Percentiles rank a stretch among this genome's conserved stretches.
Evolutionary conservation across 2,329 filamentous ascomycete species (phyloP).

Genomic region (Hymenoscyphus salicellus): DNA sequence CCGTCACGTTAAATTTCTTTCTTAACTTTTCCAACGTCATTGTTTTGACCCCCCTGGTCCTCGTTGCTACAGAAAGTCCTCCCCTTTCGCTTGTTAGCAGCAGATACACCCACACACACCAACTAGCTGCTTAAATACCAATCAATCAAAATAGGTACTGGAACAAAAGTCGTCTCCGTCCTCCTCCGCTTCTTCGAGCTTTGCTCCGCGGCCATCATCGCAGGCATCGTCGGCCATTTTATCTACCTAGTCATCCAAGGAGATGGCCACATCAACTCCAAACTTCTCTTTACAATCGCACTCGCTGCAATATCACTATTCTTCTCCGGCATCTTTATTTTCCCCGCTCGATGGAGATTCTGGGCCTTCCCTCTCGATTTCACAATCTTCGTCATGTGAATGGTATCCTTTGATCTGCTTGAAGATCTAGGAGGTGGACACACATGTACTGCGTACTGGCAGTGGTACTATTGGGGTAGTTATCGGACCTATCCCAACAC

Average conservation of each 20-base stretch:
- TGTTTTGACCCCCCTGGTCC: not conserved
- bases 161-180: not conserved
- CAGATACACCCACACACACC: not conserved
- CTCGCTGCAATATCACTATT: constrained; percentile 10
- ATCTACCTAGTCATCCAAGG: not conserved
- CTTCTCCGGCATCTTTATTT: constrained; percentile 5
- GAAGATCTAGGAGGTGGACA: constrained; percentile 4
- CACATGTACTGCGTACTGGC: constrained; percentile 5
- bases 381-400: constrained; percentile 6
- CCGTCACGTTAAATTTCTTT: not conserved
- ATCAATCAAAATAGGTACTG: constrained; percentile 3
- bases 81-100: not conserved
- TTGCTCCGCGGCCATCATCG: constrained; percentile 6
- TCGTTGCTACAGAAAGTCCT: not conserved
- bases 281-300: constrained; percentile 2
- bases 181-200: constrained; percentile 5
- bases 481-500: not conserved
- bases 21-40: not conserved
- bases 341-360: not conserved
- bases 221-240: constrained; percentile 5
- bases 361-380: constrained; percentile 7
- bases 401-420: constrained; percentile 9
- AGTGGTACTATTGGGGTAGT: constrained; percentile 9
- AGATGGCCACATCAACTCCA: not conserved
- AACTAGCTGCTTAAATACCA: not conserved